These are phyloP conservation scores for Vanrija pseudolonga DNA, from an alignment of 1,284 basidiomycete species.

Conservation along the genomic window DNA sequence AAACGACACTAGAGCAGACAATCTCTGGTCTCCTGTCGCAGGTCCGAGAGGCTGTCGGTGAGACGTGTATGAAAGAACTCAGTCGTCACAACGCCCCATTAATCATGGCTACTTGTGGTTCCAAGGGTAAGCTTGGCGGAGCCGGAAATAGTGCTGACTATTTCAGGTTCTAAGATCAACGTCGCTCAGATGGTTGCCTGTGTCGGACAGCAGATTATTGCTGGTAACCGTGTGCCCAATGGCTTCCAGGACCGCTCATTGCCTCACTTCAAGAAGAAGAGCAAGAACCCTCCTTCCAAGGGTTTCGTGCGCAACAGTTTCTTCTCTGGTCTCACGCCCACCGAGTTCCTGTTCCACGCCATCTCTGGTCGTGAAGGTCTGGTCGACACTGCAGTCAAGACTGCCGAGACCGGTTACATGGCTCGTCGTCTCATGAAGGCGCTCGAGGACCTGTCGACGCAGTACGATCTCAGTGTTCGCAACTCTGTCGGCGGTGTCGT, in stretches of 20 bases:
- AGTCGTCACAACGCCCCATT: conserved; percentile 94
- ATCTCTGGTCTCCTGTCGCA: conserved; percentile 91
- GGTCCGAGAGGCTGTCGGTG: conserved; percentile 92
- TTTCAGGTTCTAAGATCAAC: conserved; percentile 91
- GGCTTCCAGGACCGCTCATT: conserved; percentile 99
- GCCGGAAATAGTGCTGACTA: conserved; percentile 12
- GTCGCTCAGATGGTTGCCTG: conserved; percentile 99
- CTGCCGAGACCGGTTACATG: conserved; percentile 99
- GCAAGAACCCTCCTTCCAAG: conserved; percentile 93
- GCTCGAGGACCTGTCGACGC: conserved; percentile 91
- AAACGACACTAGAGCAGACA: conserved; percentile 91
- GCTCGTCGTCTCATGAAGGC: conserved; percentile 98
- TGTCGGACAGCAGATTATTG: conserved; percentile 99
- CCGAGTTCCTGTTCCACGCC: conserved; percentile 98
- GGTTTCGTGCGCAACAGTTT: conserved; percentile 98
- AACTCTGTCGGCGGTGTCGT: conserved; percentile 96
- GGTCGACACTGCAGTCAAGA: conserved; percentile 99
- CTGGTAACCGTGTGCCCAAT: conserved; percentile 95
- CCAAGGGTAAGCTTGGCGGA: conserved; percentile 67
- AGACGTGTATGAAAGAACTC: conserved; percentile 97
- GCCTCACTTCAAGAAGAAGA: conserved; percentile 97
- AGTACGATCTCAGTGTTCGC: conserved; percentile 95
- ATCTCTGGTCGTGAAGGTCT: conserved; percentile 98
- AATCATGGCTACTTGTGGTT: conserved; percentile 99
- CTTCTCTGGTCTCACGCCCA: conserved; percentile 88